Evolutionary conservation across 1,284 basidiomycete species (phyloP), one percentile per base, ranked within the genome.

Genomic region (Tilletia caries): DNA sequence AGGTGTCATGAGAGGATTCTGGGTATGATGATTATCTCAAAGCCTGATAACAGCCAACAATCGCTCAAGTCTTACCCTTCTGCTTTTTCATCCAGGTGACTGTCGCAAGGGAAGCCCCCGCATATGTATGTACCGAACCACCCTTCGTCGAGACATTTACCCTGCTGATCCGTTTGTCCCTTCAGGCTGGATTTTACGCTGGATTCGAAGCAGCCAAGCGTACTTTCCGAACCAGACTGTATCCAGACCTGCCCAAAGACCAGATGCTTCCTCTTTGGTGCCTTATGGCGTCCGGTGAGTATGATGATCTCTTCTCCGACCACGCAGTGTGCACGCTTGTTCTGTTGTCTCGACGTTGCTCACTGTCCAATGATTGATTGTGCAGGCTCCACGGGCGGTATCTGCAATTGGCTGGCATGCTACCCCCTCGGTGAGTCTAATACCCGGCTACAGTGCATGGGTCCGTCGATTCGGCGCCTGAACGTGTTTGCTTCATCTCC

Each of bases 1-100:
- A 70, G 95, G 95, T 8, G 88, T 98, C 67, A 96, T 98, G 94
- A 86, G 95, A 41, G 95, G 95, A 0, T 98, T 94, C 83, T 96
- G 94, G 93, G 58, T 62, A 29, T 92, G 92, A 72, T 65, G 87
- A 75, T 5, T 34, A 10, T 10, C 25, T 12, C 8, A 41, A 41
- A 10, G 15, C 37, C 15, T 41, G 37, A 41, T 15, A 41, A 15
- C 8, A 10, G 10, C 15, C 10, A 41, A 41, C 37, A 15, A 41
- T 15, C 37, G 37, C 37, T 41, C 37, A 41, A 41, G 37, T 54
- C 3, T 29, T 23, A 18, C 25, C 25, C 5, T 2, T 3, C 3
- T 13, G 60, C 10, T 6, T 78, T 27, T 44, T 20, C 62, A 33
- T 44, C 54, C 32, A 2, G 10, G 13, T 41, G 32, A 58, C 10